Base-by-base conservation (phyloP, 371 early-diverging fungal species). In the Mucor indicus region DNA sequence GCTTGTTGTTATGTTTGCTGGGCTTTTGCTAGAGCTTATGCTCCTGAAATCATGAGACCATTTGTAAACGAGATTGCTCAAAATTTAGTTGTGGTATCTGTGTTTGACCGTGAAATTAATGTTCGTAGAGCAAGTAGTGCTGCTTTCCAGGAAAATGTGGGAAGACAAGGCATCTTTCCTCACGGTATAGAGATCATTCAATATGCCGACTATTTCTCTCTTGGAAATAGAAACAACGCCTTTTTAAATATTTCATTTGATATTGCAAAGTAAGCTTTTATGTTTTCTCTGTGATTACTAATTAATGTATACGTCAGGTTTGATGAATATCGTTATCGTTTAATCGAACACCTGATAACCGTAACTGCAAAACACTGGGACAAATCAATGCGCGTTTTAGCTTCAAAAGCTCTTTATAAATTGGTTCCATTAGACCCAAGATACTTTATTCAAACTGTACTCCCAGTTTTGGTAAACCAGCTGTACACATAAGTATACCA, bases 91-190 rank as follows among this genome's bases (percentile, higher is more conserved):
- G 81, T 85, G 0, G 85, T 86, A 5, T 84, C 91, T 0, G 77
- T 93, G 2, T 90, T 92, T 67, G 98, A 98, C 65, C 83, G 98
- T 15, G 98, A 98, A 50, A 80, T 95, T 32, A 90, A 92, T 49
- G 89, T 97, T 8, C 84, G 98, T 16, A 76, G 98, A n/a, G 98
- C 98, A 1, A 89, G 89, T 25, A 86, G 87, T 55, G 98, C 98
- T 16, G 97, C 98, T 1, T 96, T 96, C 62, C 98, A 98, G 63
- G 98, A 98, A 60, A 90, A 91, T 50, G 97, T 94, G 20, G 98
- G 98, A 7, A 75, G 98, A 53, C 83, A 89, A 72, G 93, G 84
- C n/a, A 74, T 87, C 31, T 93, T 96, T 45, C 93, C 96, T n/a
- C 81, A 90, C 60, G 98, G 98, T 0, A 94, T 98, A 38, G 84